Conservation (phyloP, 2,329 filamentous ascomycete genomes). For the Aspergillus cejpii region DNA sequence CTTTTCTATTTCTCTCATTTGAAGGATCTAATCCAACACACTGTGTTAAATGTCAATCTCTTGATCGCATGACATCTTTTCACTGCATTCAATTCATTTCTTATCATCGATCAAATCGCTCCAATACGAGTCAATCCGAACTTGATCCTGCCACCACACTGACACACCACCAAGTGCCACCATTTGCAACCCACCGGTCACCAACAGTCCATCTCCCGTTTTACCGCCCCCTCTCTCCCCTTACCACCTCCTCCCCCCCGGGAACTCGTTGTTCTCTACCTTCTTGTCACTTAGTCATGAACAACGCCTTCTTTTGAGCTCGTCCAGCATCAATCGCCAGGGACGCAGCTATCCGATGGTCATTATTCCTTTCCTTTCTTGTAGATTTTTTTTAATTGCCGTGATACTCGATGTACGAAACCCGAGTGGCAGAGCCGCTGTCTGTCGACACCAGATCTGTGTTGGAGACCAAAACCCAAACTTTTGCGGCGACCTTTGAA, state of each 20-base stretch:
- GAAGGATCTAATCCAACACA: too few species aligned
- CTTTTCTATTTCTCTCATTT: too few species aligned
- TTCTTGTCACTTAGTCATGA: constrained; percentile 18
- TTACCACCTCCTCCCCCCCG: constrained; percentile 1
- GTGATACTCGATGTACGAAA: constrained; percentile 30
- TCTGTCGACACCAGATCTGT: constrained; percentile 29
- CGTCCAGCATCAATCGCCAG: constrained; percentile 17
- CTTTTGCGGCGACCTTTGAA: constrained; percentile 40
- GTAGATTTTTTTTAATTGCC: constrained; percentile 7
- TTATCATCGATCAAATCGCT: too few species aligned
- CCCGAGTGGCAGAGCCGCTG: constrained; percentile 29
- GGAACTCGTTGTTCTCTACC: not conserved
- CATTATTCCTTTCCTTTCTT: constrained; percentile 4
- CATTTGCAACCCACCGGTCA: not conserved
- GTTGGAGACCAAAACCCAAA: constrained; percentile 32
- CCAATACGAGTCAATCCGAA: too few species aligned
- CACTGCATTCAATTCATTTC: too few species aligned
- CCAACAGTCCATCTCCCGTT: constrained; percentile 3
- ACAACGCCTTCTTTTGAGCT: constrained; percentile 17
- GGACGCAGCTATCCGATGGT: constrained; percentile 11
- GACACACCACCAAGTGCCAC: not conserved
- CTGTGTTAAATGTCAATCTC: too few species aligned
- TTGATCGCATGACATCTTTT: not conserved
- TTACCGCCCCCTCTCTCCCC: constrained; percentile 6
- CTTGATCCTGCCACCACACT: not conserved